phyloP scores from a whole-genome alignment of 1,284 basidiomycete genomes.

The Cerioporus squamosus region DNA sequence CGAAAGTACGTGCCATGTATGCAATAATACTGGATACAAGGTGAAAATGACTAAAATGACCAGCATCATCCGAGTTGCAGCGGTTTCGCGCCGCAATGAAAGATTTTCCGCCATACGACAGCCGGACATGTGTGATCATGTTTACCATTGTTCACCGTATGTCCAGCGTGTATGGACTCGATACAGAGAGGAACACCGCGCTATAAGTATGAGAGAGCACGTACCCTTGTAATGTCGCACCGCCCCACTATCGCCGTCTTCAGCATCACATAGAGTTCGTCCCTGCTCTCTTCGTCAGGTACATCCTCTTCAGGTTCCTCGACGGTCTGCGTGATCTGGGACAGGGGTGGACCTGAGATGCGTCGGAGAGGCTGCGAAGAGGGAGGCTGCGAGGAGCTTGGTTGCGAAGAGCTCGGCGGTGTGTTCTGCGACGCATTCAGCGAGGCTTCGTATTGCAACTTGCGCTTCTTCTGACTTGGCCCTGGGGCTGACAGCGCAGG shows the following conservation, averaged over 20 bases:
- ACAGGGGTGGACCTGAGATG: slow-evolving; percentile 15
- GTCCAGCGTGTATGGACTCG: no score
- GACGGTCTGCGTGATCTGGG: slow-evolving; percentile 13
- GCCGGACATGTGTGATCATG: slow-evolving; percentile 4
- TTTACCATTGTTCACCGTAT: not conserved
- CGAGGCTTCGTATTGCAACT: slow-evolving; percentile 34
- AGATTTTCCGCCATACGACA: no score
- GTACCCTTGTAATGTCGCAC: slow-evolving; percentile 80
- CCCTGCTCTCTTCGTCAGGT: slow-evolving; percentile 48
- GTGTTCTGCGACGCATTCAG: slow-evolving; percentile 15
- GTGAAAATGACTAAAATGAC: no score
- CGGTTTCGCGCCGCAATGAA: no score
- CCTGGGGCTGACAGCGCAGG: slow-evolving; percentile 22
- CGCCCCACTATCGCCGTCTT: slow-evolving; percentile 74
- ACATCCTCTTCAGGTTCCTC: slow-evolving; percentile 49
- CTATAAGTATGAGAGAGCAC: not conserved
- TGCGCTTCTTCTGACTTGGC: slow-evolving; percentile 42
- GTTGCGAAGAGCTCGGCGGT: slow-evolving; percentile 21
- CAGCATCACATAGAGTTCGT: slow-evolving; percentile 69
- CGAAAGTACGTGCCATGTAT: no score
- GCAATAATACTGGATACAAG: no score
- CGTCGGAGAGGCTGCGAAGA: slow-evolving; percentile 23
- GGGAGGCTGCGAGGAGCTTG: slow-evolving; percentile 11
- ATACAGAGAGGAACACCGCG: no score
- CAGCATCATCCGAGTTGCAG: no score